Evolutionary conservation across 176 grass and related monocot genomes (phyloP).

Genomic region (Neostapfia colusana): DNA sequence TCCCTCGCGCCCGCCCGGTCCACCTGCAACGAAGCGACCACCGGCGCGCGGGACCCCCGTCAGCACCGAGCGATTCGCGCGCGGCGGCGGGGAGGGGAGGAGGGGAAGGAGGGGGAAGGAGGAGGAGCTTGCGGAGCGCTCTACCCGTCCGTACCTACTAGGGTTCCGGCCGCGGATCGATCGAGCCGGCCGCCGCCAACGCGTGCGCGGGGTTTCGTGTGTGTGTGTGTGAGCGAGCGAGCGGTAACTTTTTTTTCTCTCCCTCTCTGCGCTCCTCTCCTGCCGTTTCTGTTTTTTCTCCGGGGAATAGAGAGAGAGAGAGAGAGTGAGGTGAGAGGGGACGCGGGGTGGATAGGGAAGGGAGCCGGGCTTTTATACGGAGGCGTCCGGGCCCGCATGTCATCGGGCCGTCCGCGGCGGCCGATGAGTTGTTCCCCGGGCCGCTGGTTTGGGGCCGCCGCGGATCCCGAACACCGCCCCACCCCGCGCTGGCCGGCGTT

Average conservation of each 20-base stretch:
- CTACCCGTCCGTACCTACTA: conserved; percentile 40
- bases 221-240: conserved; percentile 20
- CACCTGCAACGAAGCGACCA: conserved; percentile 8
- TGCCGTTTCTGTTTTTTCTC: conserved; percentile 31
- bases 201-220: conserved; percentile 44
- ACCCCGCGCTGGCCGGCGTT: conserved; percentile 43
- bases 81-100: not conserved
- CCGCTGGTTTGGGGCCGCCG: conserved; percentile 38
- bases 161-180: conserved; percentile 56
- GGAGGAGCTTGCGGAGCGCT: not conserved
- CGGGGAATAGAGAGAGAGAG: not conserved
- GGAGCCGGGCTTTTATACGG: conserved; percentile 27
- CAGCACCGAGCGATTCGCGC: not conserved
- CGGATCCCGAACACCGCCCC: conserved; percentile 46
- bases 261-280: not conserved
- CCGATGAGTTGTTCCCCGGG: not conserved
- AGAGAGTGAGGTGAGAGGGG: conserved; percentile 8
- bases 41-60: not conserved
- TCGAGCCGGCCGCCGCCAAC: conserved; percentile 7
- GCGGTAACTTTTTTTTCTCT: not conserved
- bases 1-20: not conserved
- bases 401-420: not conserved
- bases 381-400: conserved; percentile 19
- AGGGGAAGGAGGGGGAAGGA: not conserved
- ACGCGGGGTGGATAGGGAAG: not conserved